phyloP scores from a whole-genome alignment of 768 basidiomycete genomes.

The Xerocomellus chrysenteron region DNA sequence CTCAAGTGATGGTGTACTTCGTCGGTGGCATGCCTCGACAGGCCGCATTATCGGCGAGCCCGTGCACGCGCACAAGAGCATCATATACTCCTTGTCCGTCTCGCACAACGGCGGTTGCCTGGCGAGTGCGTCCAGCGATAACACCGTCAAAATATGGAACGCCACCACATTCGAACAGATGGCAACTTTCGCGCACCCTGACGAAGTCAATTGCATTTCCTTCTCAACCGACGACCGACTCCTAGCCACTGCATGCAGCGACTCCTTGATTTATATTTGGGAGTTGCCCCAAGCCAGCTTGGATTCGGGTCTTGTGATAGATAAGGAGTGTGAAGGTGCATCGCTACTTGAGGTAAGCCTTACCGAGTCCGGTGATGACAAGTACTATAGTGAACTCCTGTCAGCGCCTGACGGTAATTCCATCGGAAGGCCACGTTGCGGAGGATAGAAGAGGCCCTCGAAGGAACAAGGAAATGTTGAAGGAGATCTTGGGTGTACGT shows the following conservation, averaged over 20 bases:
- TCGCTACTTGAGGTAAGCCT: constrained; percentile 27
- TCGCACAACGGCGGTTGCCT: constrained; percentile 28
- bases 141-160: constrained; percentile 32
- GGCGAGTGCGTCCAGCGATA: constrained; percentile 31
- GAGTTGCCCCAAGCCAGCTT: constrained; percentile 29
- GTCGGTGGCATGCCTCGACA: constrained; percentile 26
- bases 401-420: constrained; percentile 13
- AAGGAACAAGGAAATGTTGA: constrained; percentile 10
- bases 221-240: constrained; percentile 32
- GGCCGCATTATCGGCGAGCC: constrained; percentile 23
- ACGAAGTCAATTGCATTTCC: constrained; percentile 30
- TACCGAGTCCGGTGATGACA: background rate
- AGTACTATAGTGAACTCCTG: constrained; percentile 3
- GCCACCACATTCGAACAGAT: constrained; percentile 25
- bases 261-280: constrained; percentile 31
- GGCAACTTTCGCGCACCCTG: constrained; percentile 20
- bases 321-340: constrained; percentile 19
- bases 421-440: background rate
- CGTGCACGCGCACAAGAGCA: constrained; percentile 23
- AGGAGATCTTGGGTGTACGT: constrained; percentile 19
- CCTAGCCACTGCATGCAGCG: constrained; percentile 33
- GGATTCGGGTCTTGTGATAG: constrained; percentile 30
- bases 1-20: constrained; percentile 21
- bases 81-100: constrained; percentile 27
- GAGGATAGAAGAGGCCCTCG: constrained; percentile 1